Conservation (phyloP, 768 basidiomycete species). For the Clitopilus hobsonii region DNA sequence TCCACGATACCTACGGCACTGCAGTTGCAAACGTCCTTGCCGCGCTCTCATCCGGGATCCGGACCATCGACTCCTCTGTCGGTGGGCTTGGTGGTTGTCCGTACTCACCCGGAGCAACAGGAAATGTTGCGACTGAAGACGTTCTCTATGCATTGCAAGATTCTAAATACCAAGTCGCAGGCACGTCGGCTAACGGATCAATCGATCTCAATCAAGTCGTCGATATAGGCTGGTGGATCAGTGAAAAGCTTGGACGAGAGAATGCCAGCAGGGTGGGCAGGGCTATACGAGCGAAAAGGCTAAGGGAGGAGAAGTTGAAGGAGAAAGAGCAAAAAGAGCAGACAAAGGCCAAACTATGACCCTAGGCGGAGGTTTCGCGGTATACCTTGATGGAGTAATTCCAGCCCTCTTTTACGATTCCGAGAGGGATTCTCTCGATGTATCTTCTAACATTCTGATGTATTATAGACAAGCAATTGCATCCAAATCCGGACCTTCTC, state of each 20-base stretch:
- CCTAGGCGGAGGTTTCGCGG: too few species aligned
- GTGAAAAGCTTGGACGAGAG: constrained; percentile 54
- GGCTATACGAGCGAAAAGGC: constrained; percentile 55
- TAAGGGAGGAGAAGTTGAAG: constrained; percentile 23
- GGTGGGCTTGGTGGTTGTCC: constrained; percentile 94
- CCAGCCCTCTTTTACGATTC: too few species aligned
- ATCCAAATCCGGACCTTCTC: too few species aligned
- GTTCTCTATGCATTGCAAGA: constrained; percentile 77
- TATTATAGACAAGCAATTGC: too few species aligned
- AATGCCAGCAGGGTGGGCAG: constrained; percentile 76
- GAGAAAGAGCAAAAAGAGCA: constrained; percentile 9
- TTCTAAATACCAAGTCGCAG: constrained; percentile 53
- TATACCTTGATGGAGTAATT: too few species aligned
- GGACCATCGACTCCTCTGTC: constrained; percentile 79
- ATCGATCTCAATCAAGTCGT: constrained; percentile 65
- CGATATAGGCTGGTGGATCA: constrained; percentile 83
- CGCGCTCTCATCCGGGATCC: constrained; percentile 68
- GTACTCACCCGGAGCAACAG: constrained; percentile 93
- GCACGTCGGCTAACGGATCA: constrained; percentile 28
- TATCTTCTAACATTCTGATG: too few species aligned
- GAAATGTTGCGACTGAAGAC: constrained; percentile 93
- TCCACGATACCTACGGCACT: constrained; percentile 88
- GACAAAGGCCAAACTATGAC: constrained; percentile 7
- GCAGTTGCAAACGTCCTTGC: constrained; percentile 73
- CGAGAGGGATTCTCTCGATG: too few species aligned